Evolutionary conservation across 768 basidiomycete species (phyloP), one percentile per base, ranked within the genome.

Genomic region (Melanogaster broomeanus): DNA sequence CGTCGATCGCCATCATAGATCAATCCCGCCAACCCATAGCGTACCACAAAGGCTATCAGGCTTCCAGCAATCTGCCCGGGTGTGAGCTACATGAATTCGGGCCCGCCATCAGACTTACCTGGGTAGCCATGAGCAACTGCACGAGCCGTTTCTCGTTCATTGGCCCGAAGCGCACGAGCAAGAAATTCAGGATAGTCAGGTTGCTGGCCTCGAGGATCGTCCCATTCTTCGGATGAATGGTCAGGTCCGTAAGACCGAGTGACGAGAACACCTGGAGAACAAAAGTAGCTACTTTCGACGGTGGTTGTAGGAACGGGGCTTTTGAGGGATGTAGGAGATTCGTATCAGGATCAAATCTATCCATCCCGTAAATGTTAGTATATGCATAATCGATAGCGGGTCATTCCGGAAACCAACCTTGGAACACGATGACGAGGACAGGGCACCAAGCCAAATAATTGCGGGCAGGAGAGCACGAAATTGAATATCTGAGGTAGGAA

Each of bases 401-500:
- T 21, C 24, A 22, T 16, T 10, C 6, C 9, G 18, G 37, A 64
- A 24, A 64, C 82, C 58, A 63, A 94, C 91, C 83, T 82, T 48
- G 97, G 97, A 18, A 99, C 80, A 45, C 97, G 83, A 72, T 99
- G 97, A 43, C 97, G 77, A 6, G 97, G 97, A 66, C 95, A 98
- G 0, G 90, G 87, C 13, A 99, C 90, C 16, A 99, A 71, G 1
- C 92, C 91, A 63, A 98, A 98, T 3, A 99, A 73, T 65, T 99
- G 97, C 11, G 97, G 97, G 59, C 88, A 90, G 12, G 93, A 96
- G 34, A 98, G 76, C 44, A 98, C 48, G 65, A 99, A 99, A 69
- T 99, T 99, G 83, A 98, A 94, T 56, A 97, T 88, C 67, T 99
- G 97, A 4, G 97, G 97, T 42, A 99, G 79, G 75, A 98, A 98